Evolutionary conservation across 345 rosid species (phyloP), one percentile per base, ranked within the genome.

Genomic region (Brassica juncea): DNA sequence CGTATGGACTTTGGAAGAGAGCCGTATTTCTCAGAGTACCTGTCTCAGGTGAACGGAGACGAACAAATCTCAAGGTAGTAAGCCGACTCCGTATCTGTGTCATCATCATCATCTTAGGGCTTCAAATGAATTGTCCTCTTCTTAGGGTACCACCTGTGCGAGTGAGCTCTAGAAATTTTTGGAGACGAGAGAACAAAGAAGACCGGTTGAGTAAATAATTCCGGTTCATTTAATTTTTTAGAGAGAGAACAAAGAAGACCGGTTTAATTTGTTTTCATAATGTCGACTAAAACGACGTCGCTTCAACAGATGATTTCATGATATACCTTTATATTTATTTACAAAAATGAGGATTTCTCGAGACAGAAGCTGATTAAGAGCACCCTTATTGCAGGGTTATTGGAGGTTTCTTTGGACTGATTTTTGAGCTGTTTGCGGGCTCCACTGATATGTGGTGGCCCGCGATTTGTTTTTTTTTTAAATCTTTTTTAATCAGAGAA

Each of bases 311-410:
- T 49, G 4, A 49, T 49, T 14, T 11, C 52, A 6, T 19, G 19
- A 19, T 47, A 47, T 15, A 11, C 11, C 11, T 7, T 39, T 8
- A 39, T 39, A 39, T 32, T 32, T 32, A 7, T 32, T 8, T 39
- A 39, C 9, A 19, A 6, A 0, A 39, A 9, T 9, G 44, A 84
- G 27, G 90, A 92, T 77, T 85, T 90, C 66, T 34, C 59, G 32
- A 82, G 75, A 16, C 70, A 78, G 34, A 80, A 74, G 34, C 55
- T 80, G 70, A 68, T 80, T 19, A 19, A 19, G 19, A 19, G 19
- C 19, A 19, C 19, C 19, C 19, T 19, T 19, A 19, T 19, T 19
- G 19, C 19, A 19, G 19, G 19, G 19, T 19, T 19, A 19, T 19
- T 19, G 19, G 19, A 19, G 19, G 19, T 19, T 19, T 19, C 19